phyloP scores from a whole-genome alignment of 2,329 filamentous ascomycete genomes.

The Hypoxylon rubiginosum region DNA sequence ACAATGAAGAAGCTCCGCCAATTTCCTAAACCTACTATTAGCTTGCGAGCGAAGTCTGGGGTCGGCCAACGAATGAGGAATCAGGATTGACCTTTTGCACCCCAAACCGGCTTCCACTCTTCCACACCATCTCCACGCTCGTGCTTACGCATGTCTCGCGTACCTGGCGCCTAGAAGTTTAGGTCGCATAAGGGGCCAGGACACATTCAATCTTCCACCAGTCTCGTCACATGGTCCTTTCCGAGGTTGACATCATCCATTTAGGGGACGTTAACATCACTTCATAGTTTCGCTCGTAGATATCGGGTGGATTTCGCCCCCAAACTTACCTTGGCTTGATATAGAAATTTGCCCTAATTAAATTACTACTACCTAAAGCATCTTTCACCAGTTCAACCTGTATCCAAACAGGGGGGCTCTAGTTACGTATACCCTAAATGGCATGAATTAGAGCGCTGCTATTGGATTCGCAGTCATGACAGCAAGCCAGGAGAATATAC shows the following conservation, averaged over 20 bases:
- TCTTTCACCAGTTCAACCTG: slow-evolving; percentile 5
- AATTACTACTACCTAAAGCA: not conserved
- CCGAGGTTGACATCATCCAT: slow-evolving; percentile 27
- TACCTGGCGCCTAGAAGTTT: slow-evolving; percentile 42
- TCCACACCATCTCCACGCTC: slow-evolving; percentile 41
- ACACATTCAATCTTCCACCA: slow-evolving; percentile 28
- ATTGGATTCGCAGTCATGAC: not conserved
- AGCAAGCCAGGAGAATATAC: not conserved
- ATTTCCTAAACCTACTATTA: slow-evolving; percentile 42
- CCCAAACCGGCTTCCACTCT: slow-evolving; percentile 38
- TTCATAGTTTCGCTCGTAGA: slow-evolving; percentile 14
- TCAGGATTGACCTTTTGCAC: slow-evolving; percentile 21
- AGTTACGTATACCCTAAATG: not conserved
- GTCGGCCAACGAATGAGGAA: slow-evolving; percentile 37
- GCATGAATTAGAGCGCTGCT: slow-evolving; percentile 1
- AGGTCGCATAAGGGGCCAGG: slow-evolving; percentile 36
- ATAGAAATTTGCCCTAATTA: not conserved
- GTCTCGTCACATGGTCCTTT: slow-evolving; percentile 35
- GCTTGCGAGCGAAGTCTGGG: slow-evolving; percentile 33
- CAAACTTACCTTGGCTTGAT: slow-evolving; percentile 1
- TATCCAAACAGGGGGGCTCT: not conserved
- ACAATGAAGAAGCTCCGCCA: slow-evolving; percentile 35
- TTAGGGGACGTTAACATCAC: slow-evolving; percentile 14
- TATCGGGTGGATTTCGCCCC: not conserved
- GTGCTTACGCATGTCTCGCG: slow-evolving; percentile 44